These are phyloP conservation scores for Xylaria arbuscula DNA, from an alignment of 2,329 filamentous ascomycete species.

Conservation along the genomic window DNA sequence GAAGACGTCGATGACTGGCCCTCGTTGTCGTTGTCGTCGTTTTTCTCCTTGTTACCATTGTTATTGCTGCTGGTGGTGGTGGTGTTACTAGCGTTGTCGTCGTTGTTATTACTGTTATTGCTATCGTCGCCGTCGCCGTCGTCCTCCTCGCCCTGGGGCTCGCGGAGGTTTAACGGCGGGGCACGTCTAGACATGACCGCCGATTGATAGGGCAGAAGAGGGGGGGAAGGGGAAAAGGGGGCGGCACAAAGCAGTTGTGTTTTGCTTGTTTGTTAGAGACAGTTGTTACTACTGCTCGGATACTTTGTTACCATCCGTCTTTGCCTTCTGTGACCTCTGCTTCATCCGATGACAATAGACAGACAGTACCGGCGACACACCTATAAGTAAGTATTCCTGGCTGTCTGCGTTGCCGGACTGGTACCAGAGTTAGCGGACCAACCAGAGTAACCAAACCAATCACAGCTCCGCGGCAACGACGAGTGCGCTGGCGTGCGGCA, in stretches of 20 bases:
- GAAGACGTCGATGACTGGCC: not conserved
- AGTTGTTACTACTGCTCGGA: not conserved
- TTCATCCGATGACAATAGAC: not conserved
- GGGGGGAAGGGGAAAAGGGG: not conserved
- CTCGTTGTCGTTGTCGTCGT: not conserved
- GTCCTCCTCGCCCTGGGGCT: not conserved
- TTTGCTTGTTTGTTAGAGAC: not conserved
- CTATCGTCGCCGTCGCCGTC: not conserved
- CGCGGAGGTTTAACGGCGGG: too few species aligned
- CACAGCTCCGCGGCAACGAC: not conserved
- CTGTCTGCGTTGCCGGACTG: not conserved
- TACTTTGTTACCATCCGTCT: not conserved
- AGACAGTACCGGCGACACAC: not conserved
- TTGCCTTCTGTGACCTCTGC: not conserved
- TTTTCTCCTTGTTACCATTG: not conserved
- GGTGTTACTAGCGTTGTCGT: not conserved
- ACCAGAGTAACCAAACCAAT: not conserved
- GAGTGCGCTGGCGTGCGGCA: not conserved
- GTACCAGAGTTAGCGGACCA: not conserved
- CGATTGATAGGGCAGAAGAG: not conserved
- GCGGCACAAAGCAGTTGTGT: not conserved
- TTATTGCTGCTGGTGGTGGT: not conserved
- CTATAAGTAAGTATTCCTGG: not conserved
- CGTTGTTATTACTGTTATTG: too few species aligned
- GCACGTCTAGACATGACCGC: too few species aligned